Conservation (phyloP, 345 rosid genomes). For the Ricinus communis region DNA sequence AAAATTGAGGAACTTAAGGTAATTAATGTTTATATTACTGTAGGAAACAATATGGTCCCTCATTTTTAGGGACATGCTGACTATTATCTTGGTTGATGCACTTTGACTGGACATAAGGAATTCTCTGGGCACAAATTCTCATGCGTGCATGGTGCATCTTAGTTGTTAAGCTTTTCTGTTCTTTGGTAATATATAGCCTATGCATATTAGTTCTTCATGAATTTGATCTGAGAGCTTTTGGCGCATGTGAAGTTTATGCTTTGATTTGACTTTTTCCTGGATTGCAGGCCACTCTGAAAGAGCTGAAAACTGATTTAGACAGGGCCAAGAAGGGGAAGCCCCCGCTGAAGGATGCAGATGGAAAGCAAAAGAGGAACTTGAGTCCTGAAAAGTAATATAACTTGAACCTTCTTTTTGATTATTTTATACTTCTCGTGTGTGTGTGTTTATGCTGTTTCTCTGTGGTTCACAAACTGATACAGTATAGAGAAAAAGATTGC, state of each 20-base stretch:
- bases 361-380: conserved; percentile 79
- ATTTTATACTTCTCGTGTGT: neutral
- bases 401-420: conserved; percentile 12
- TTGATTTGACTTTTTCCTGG: conserved; percentile 20
- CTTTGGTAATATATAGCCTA: neutral
- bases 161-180: neutral
- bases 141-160: neutral
- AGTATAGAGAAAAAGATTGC: conserved; percentile 77
- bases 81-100: neutral
- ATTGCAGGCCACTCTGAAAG: conserved; percentile 59
- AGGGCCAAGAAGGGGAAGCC: conserved; percentile 89
- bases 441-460: conserved; percentile 2
- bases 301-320: conserved; percentile 67
- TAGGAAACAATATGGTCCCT: neutral
- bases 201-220: neutral
- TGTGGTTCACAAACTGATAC: conserved; percentile 23
- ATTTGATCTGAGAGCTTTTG: too few species aligned
- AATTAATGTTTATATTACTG: neutral
- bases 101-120: neutral
- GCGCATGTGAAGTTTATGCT: too few species aligned
- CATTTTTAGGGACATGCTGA: neutral
- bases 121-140: neutral
- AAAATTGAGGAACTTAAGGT: conserved; percentile 85
- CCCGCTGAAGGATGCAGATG: conserved; percentile 76
- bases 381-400: conserved; percentile 71